These are phyloP conservation scores for Gardenia jasminoides DNA, from an alignment of 257 asterid species.

Conservation along the genomic window DNA sequence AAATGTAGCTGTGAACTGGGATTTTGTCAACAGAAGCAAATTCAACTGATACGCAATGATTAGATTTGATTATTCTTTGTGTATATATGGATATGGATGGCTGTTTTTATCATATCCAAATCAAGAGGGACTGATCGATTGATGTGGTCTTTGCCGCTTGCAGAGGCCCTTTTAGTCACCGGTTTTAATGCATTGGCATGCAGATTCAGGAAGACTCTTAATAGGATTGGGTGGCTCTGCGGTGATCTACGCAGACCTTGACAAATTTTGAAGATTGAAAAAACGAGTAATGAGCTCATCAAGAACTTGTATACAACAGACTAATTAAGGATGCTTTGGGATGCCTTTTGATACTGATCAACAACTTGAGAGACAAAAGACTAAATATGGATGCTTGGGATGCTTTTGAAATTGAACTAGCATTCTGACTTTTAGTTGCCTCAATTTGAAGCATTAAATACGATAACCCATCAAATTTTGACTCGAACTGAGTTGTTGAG, in stretches of 20 bases:
- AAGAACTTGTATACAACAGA: too few relatives aligned
- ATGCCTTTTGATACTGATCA: too few relatives aligned
- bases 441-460: background rate
- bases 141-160: background rate
- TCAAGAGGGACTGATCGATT: conserved; percentile 21
- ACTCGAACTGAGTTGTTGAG: background rate
- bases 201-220: background rate
- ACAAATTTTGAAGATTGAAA: background rate
- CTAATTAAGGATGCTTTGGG: background rate
- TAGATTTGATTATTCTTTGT: conserved; percentile 27
- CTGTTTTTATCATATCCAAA: conserved; percentile 2
- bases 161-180: background rate
- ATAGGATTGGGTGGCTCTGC: conserved; percentile 7
- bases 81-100: conserved; percentile 13
- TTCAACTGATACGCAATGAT: conserved; percentile 36
- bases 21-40: conserved; percentile 28
- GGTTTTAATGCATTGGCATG: conserved; percentile 1
- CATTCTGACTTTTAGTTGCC: background rate
- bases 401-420: background rate
- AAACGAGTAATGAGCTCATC: too few relatives aligned
- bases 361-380: too few relatives aligned
- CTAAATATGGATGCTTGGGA: background rate
- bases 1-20: conserved; percentile 1
- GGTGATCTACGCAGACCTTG: background rate
- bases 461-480: background rate